phyloP scores from a whole-genome alignment of 192 early-diverging fungal species.

The Backusella morwellensis region DNA sequence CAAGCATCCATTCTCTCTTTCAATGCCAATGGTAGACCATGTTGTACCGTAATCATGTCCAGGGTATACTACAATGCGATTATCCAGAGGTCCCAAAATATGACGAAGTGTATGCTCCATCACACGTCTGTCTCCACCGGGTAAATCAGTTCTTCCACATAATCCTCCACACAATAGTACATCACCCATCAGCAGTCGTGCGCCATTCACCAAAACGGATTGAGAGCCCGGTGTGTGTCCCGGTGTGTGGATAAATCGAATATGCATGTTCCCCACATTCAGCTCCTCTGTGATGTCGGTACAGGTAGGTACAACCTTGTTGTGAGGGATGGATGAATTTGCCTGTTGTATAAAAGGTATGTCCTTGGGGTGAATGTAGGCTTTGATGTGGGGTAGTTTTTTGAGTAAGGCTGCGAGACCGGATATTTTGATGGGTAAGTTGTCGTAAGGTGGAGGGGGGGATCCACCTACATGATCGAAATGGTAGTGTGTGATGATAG shows the following conservation, averaged over 20 bases:
- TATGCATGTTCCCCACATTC: slow-evolving; percentile 43
- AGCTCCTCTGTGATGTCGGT: slow-evolving; percentile 20
- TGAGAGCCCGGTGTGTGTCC: slow-evolving; percentile 91
- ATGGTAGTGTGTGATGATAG: slow-evolving; percentile 80
- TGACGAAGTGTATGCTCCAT: slow-evolving; percentile 74
- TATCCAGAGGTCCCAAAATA: slow-evolving; percentile 55
- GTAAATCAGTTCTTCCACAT: slow-evolving; percentile 83
- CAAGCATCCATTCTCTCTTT: slow-evolving; percentile 41
- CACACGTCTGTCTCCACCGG: slow-evolving; percentile 61
- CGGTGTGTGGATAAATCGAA: slow-evolving; percentile 88
- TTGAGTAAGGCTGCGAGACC: slow-evolving; percentile 77
- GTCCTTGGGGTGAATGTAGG: slow-evolving; percentile 76
- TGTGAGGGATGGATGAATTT: slow-evolving; percentile 54
- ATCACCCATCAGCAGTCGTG: slow-evolving; percentile 81
- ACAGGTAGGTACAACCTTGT: slow-evolving; percentile 29
- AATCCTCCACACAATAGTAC: slow-evolving; percentile 73
- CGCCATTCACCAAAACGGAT: slow-evolving; percentile 74
- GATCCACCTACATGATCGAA: slow-evolving; percentile 78
- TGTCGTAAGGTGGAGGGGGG: slow-evolving; percentile 84
- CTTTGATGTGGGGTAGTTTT: slow-evolving; percentile 67
- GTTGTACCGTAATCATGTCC: slow-evolving; percentile 88
- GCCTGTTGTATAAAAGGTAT: slow-evolving; percentile 62
- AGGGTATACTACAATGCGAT: slow-evolving; percentile 78
- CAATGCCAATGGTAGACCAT: slow-evolving; percentile 76
- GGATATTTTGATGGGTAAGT: slow-evolving; percentile 72